Evolutionary conservation across 257 asterid species (phyloP).

Genomic region (Forsythia viridissima): DNA sequence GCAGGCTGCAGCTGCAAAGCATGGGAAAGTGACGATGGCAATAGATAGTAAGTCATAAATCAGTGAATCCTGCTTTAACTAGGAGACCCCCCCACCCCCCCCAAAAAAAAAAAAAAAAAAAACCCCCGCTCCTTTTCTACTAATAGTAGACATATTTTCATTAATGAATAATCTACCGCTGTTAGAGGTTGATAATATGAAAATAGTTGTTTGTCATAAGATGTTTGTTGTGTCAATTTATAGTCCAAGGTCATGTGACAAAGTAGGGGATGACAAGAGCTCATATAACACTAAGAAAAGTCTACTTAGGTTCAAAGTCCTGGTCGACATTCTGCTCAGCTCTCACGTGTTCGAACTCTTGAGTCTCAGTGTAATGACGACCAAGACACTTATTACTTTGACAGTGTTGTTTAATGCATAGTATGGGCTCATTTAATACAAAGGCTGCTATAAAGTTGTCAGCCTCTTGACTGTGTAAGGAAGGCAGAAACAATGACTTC

Average conservation of each 20-base stretch:
- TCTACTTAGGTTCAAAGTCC: background rate
- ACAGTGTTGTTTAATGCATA: too few relatives aligned
- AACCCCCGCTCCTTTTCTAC: background rate
- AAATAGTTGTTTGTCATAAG: background rate
- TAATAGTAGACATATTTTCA: background rate
- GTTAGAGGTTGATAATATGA: background rate
- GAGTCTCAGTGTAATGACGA: too few relatives aligned
- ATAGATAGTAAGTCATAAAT: conserved; percentile 50
- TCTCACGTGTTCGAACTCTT: background rate
- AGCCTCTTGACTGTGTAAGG: too few relatives aligned
- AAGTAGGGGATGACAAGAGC: background rate
- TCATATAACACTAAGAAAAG: background rate
- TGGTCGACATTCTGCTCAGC: background rate
- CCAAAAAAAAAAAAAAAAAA: too few relatives aligned
- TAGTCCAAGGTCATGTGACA: background rate
- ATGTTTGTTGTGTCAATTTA: background rate
- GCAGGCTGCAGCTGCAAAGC: conserved; percentile 38
- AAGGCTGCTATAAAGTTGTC: too few relatives aligned
- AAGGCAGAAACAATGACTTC: too few relatives aligned
- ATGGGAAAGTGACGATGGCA: conserved; percentile 25
- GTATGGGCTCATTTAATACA: too few relatives aligned
- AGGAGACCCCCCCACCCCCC: background rate
- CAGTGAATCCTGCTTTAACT: background rate
- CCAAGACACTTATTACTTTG: too few relatives aligned
- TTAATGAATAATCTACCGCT: background rate